Evolutionary conservation across 108 stramenopile species (phyloP).

Genomic region (Cylindrotheca closterium): DNA sequence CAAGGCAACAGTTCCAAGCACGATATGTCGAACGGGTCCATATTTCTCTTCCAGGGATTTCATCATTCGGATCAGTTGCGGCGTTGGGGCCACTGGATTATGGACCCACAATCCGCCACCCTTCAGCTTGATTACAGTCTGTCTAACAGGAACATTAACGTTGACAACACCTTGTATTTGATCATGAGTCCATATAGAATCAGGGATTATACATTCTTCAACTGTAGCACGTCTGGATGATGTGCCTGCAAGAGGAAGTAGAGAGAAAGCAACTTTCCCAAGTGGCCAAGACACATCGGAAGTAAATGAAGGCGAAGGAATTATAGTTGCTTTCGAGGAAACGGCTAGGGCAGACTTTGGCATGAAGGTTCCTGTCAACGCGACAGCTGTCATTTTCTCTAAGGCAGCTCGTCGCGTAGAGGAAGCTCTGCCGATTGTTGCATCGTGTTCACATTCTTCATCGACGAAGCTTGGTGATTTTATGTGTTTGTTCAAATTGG

Average conservation of each 20-base stretch:
- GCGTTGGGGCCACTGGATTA: constrained; percentile 92
- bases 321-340: constrained; percentile 7
- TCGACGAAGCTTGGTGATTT: too few relatives aligned
- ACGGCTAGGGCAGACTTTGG: constrained; percentile 21
- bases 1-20: constrained; percentile 85
- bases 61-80: constrained; percentile 71
- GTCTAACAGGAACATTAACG: constrained; percentile 92
- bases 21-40: constrained; percentile 85
- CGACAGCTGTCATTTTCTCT: constrained; percentile 1
- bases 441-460: not conserved
- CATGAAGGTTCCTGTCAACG: not conserved
- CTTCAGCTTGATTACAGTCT: constrained; percentile 69
- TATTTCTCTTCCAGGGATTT: constrained; percentile 57
- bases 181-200: constrained; percentile 88
- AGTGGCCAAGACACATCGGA: constrained; percentile 63
- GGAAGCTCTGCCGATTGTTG: not conserved
- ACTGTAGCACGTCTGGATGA: constrained; percentile 71
- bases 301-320: constrained; percentile 48
- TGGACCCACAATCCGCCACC: constrained; percentile 81
- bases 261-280: constrained; percentile 80
- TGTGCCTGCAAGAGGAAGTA: constrained; percentile 72
- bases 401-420: constrained; percentile 6
- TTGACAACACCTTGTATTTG: constrained; percentile 91
- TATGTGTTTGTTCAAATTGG: too few relatives aligned
- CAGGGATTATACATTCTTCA: constrained; percentile 45